Evolutionary conservation across 345 rosid genomes (phyloP).

Genomic region (Acer yangbiense): DNA sequence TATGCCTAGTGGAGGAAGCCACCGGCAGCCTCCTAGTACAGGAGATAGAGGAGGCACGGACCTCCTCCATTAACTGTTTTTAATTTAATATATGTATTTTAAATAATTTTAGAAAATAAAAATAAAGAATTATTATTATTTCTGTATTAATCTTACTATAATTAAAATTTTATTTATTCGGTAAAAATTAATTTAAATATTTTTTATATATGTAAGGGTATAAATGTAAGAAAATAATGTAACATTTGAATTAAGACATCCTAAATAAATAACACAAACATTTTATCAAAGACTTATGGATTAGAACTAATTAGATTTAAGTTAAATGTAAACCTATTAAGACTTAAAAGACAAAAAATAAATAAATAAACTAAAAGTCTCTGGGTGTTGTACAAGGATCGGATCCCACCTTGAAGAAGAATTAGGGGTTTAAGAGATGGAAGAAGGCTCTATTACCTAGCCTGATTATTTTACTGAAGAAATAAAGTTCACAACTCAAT

Average conservation of each 20-base stretch:
- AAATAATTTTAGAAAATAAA: not conserved
- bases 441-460: not conserved
- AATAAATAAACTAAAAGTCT: not conserved
- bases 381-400: not conserved
- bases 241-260: not conserved
- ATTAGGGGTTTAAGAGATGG: not conserved
- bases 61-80: not conserved
- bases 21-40: not conserved
- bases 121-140: not conserved
- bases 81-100: not conserved
- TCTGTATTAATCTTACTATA: not conserved
- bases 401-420: conserved; percentile 2
- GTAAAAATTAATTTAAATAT: too few relatives aligned
- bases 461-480: not conserved
- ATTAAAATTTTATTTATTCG: too few relatives aligned
- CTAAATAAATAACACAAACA: not conserved
- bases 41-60: not conserved
- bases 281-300: not conserved
- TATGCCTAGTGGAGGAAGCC: not conserved
- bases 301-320: not conserved
- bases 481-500: not conserved
- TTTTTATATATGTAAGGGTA: not conserved
- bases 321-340: not conserved
- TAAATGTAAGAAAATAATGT: not conserved
- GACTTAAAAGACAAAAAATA: not conserved